Evolutionary conservation across 2,329 filamentous ascomycete genomes (phyloP), one percentile per base, ranked within the genome.

Genomic region (Trichoderma pleuroti): DNA sequence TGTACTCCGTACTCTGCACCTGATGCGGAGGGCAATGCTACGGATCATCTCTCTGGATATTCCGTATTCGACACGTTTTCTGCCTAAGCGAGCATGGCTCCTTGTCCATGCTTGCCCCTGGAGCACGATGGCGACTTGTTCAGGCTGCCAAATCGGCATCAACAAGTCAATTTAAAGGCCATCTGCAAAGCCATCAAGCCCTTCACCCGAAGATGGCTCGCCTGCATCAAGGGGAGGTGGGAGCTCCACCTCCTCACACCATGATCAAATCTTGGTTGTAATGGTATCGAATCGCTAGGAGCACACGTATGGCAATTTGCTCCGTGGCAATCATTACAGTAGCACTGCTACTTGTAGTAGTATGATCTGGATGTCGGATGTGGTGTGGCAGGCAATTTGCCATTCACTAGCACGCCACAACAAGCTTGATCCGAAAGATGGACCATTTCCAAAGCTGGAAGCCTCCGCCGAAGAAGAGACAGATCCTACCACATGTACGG

Each of bases 391-490:
- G 46, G 32, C 34, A 69, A 69, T 56, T 42, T 56, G 46, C 46
- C 10, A 52, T 68, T 34, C 11, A 21, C 56, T 60, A 65, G 68
- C 26, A 54, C 54, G 42, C 36, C 54, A 42, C 54, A 30, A 30
- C 39, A 21, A 67, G 64, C 36, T 46, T 59, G 64, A 57, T 42
- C 54, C 36, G 64, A 46, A 42, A 36, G 52, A 59, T 46, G 26
- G 60, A 42, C 60, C 26, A 42, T 61, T 67, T 67, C 69, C 69
- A 28, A 54, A 59, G 42, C 60, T 42, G 69, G 69, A 52, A 71
- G 46, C 57, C 24, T 61, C 64, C 69, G 26, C 69, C 69, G 63
- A 56, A 26, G n/a, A 42, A 46, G 10, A 28, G 21, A 32, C 26
- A 56, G 39, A 62, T 56, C 62, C 52, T 71, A 36, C 65, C 56